Percentiles rank a stretch among this genome's conserved stretches.
phyloP scores from a whole-genome alignment of 805 yeast genomes.

The Candida mattraensis region DNA sequence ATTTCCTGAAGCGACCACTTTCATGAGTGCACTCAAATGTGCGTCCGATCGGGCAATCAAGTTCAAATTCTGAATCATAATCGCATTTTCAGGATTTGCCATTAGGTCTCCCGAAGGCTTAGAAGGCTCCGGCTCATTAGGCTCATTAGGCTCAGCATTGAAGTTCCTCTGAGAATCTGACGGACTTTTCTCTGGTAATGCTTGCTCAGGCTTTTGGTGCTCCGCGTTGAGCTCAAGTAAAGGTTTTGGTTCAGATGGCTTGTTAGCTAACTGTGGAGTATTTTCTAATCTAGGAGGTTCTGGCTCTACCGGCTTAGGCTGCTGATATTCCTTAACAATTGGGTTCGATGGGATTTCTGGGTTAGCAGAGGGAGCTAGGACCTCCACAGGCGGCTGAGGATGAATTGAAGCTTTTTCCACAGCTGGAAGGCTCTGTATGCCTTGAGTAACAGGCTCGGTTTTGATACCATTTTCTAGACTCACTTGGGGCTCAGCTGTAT shows the following conservation, averaged over 20 bases:
- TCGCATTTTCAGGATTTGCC: conserved; percentile 62
- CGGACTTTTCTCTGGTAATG: no score
- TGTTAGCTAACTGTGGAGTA: no score
- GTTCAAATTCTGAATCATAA: conserved; percentile 84
- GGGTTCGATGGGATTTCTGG: no score
- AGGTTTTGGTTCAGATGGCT: no score
- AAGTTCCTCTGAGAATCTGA: neutral
- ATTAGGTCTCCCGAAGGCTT: conserved; percentile 26
- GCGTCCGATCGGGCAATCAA: conserved; percentile 75
- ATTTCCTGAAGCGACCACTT: conserved; percentile 78
- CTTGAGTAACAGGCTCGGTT: conserved; percentile 1
- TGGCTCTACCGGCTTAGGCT: no score
- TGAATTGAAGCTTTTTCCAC: neutral
- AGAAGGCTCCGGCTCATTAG: conserved; percentile 17
- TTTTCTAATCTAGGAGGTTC: no score
- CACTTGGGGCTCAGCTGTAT: no score
- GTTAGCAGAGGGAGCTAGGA: conserved; percentile 2
- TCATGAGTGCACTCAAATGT: conserved; percentile 70
- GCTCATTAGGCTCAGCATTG: conserved; percentile 1
- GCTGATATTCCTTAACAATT: no score
- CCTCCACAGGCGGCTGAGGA: neutral
- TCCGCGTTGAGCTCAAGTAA: no score
- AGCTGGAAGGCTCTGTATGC: no score
- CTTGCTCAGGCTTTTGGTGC: no score
- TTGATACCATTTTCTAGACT: neutral